Evolutionary conservation across 495 filamentous ascomycete genomes (phyloP).

Genomic region (Penicillium dipodomyicola): DNA sequence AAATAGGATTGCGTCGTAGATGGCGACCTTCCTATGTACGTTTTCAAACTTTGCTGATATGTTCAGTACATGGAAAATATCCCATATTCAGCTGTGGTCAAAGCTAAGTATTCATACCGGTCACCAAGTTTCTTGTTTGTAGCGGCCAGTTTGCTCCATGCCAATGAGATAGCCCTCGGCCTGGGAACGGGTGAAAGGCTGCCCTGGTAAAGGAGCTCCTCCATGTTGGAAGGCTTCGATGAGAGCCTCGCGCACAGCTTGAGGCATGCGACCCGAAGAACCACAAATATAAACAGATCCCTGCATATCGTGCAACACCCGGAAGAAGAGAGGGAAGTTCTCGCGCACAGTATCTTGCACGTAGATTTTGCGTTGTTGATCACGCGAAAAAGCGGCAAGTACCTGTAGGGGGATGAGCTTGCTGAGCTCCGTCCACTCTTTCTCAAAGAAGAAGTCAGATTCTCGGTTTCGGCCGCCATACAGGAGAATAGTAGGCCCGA

Average conservation of each 20-base stretch:
- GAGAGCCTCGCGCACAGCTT: slow-evolving; percentile 78
- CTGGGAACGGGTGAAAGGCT: slow-evolving; percentile 38
- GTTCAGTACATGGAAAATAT: not conserved
- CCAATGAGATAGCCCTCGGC: slow-evolving; percentile 57
- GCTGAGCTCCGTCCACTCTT: slow-evolving; percentile 63
- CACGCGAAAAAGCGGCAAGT: slow-evolving; percentile 79
- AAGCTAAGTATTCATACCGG: not conserved
- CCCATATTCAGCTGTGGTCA: not conserved
- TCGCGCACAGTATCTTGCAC: slow-evolving; percentile 80
- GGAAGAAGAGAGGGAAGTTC: slow-evolving; percentile 55
- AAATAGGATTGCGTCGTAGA: not conserved
- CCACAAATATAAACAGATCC: slow-evolving; percentile 79
- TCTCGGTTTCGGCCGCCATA: slow-evolving; percentile 74
- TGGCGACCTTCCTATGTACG: not conserved
- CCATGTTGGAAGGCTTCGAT: slow-evolving; percentile 61
- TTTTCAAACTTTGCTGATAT: not conserved
- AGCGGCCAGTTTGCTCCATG: slow-evolving; percentile 69
- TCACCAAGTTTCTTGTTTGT: slow-evolving; percentile 80
- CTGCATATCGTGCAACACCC: slow-evolving; percentile 49
- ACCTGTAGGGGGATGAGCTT: slow-evolving; percentile 50
- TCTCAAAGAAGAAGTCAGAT: slow-evolving; percentile 75
- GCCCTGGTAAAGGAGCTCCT: slow-evolving; percentile 26
- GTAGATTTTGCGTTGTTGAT: slow-evolving; percentile 74
- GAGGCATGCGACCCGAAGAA: slow-evolving; percentile 80
- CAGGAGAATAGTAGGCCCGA: slow-evolving; percentile 54